Conservation (phyloP, 2,329 filamentous ascomycete species). For the Plectosphaerella sp. region DNA sequence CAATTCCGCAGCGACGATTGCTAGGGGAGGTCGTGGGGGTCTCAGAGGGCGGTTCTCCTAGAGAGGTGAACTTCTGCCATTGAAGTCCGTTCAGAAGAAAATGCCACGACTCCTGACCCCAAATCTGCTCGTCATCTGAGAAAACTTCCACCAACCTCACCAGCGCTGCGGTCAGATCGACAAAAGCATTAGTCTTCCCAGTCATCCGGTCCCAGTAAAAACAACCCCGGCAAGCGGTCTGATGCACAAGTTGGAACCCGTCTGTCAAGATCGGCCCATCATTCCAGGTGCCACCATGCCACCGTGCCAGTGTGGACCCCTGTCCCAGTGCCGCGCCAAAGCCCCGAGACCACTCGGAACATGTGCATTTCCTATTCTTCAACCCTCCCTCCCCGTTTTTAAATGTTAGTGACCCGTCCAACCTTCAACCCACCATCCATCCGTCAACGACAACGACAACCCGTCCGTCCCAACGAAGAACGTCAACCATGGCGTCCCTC, state of each 20-base stretch:
- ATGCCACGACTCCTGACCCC: too few species aligned
- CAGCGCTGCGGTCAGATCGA: too few species aligned
- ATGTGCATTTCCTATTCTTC: neutral
- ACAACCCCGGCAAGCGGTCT: neutral
- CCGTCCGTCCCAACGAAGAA: neutral
- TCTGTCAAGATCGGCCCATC: neutral
- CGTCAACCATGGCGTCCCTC: slow-evolving; percentile 34
- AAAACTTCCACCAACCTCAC: too few species aligned
- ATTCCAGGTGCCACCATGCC: neutral
- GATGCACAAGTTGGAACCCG: too few species aligned
- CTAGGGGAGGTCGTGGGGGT: too few species aligned
- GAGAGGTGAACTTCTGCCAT: too few species aligned
- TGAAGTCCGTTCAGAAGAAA: too few species aligned
- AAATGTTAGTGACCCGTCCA: slow-evolving; percentile 1
- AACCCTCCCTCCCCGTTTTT: neutral
- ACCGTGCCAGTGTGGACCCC: too few species aligned
- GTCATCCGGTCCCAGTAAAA: too few species aligned
- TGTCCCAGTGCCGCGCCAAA: neutral
- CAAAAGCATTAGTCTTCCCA: too few species aligned
- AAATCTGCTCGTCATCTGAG: too few species aligned
- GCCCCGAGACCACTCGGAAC: slow-evolving; percentile 3
- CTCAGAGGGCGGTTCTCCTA: neutral
- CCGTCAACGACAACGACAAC: neutral
- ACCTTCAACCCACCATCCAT: slow-evolving; percentile 1
- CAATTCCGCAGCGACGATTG: slow-evolving; percentile 6